These are phyloP conservation scores for Ophiostoma novo-ulmi DNA, from an alignment of 2,329 filamentous ascomycete species.

Conservation along the genomic window DNA sequence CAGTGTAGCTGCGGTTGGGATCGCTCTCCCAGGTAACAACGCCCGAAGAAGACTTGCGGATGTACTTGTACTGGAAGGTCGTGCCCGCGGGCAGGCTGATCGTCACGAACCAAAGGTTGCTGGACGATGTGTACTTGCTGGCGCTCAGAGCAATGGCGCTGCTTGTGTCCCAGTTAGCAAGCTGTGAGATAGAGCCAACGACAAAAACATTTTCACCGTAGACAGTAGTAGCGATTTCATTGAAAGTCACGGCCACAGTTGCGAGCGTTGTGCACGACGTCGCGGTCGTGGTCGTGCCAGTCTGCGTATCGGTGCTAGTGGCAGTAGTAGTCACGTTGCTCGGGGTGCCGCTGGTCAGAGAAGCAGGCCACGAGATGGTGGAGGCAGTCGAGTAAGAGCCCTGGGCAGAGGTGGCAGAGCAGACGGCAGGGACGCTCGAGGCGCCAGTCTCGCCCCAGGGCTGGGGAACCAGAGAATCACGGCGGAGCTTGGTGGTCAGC, in stretches of 20 bases:
- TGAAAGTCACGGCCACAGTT: conserved; percentile 56
- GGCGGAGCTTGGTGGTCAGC: conserved; percentile 56
- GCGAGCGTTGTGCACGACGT: conserved; percentile 38
- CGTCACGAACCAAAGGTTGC: conserved; percentile 57
- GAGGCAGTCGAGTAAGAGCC: conserved; percentile 47
- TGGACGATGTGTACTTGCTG: conserved; percentile 51
- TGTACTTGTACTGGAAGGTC: conserved; percentile 62
- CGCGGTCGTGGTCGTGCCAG: conserved; percentile 1
- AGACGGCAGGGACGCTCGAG: conserved; percentile 42
- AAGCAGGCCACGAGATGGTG: conserved; percentile 18
- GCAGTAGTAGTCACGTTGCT: conserved; percentile 11
- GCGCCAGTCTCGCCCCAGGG: conserved; percentile 37
- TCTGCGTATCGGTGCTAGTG: not conserved
- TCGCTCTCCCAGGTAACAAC: conserved; percentile 61
- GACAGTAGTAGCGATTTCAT: conserved; percentile 51
- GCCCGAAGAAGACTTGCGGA: conserved; percentile 53
- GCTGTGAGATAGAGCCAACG: conserved; percentile 51
- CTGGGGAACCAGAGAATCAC: conserved; percentile 52
- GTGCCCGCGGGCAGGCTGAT: conserved; percentile 53
- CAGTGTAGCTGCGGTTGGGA: conserved; percentile 43
- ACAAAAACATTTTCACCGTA: conserved; percentile 63
- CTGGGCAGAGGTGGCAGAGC: conserved; percentile 42
- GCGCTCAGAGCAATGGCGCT: conserved; percentile 55
- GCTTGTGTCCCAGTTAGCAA: conserved; percentile 58
- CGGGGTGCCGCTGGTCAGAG: conserved; percentile 32